Evolutionary conservation across 2,329 filamentous ascomycete genomes (phyloP).

Genomic region (Fusarium caatingaense): DNA sequence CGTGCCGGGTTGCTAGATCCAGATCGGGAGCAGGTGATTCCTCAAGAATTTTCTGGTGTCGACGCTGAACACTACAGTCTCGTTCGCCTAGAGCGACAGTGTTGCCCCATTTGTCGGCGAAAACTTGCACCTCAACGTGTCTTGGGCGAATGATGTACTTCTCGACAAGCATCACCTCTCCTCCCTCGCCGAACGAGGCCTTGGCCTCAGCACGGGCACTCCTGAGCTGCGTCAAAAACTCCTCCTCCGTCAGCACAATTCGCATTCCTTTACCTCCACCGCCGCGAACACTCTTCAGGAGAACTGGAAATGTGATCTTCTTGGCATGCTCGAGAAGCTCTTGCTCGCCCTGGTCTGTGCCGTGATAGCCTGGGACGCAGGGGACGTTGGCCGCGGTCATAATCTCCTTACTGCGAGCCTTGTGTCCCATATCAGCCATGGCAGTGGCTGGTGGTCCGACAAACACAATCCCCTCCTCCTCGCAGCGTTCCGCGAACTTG

Average conservation of each 20-base stretch:
- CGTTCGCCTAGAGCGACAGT: conserved; percentile 88
- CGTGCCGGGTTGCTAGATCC: conserved; percentile 66
- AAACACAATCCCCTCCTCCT: conserved; percentile 90
- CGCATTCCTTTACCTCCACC: conserved; percentile 89
- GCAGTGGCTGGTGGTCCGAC: conserved; percentile 89
- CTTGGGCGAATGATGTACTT: conserved; percentile 82
- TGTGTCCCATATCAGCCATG: conserved; percentile 92
- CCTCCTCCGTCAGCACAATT: conserved; percentile 74
- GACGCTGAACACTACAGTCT: conserved; percentile 86
- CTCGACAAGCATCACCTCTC: conserved; percentile 86
- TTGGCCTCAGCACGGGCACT: conserved; percentile 81
- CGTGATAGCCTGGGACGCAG: conserved; percentile 96
- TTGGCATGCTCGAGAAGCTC: conserved; percentile 75
- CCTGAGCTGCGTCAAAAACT: conserved; percentile 76
- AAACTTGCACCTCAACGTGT: conserved; percentile 91
- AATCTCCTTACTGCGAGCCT: conserved; percentile 93
- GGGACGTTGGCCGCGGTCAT: conserved; percentile 96
- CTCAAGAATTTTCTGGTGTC: conserved; percentile 92
- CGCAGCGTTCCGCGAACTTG: conserved; percentile 86
- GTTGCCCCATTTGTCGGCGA: conserved; percentile 83
- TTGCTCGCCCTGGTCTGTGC: conserved; percentile 77
- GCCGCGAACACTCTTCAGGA: conserved; percentile 83
- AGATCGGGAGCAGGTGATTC: conserved; percentile 84
- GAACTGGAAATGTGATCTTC: conserved; percentile 75
- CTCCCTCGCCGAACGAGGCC: conserved; percentile 82